Evolutionary conservation across 495 filamentous ascomycete species (phyloP).

Genomic region (Talaromyces adpressus): DNA sequence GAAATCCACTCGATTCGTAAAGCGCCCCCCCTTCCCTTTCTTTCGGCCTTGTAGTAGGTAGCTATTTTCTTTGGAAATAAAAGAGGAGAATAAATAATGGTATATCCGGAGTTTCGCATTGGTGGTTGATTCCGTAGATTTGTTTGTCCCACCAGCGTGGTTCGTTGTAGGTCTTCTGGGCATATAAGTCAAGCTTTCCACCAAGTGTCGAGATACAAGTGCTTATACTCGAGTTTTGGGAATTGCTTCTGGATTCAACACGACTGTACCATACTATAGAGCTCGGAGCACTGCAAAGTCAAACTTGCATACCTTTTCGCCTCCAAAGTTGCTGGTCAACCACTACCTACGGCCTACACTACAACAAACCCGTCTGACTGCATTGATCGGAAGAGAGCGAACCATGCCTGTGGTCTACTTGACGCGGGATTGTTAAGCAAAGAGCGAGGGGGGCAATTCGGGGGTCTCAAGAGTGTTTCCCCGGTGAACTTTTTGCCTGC

Average conservation of each 20-base stretch:
- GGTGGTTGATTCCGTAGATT: background rate
- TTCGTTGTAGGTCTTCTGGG: background rate
- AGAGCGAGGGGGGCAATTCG: background rate
- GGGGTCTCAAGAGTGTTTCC: background rate
- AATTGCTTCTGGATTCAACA: background rate
- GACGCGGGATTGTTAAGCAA: background rate
- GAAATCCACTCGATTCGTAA: conserved; percentile 1
- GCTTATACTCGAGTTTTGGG: background rate
- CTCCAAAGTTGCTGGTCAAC: background rate
- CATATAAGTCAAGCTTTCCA: background rate
- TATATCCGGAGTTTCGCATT: background rate
- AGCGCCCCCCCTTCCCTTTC: background rate
- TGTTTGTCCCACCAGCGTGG: background rate
- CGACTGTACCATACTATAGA: background rate
- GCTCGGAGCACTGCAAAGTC: background rate
- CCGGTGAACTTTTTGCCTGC: background rate
- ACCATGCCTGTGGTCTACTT: background rate
- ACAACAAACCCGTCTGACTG: background rate
- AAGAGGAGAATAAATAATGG: background rate
- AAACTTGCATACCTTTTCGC: background rate
- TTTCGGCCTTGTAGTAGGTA: background rate
- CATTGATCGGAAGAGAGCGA: background rate
- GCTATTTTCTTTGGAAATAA: background rate
- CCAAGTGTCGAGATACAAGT: background rate
- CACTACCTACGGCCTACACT: background rate